Percentiles rank a stretch among this genome's conserved stretches.
These are phyloP conservation scores for Fagopyrum tataricum DNA, from an alignment of 148 eudicot genomes.

Conservation along the genomic window DNA sequence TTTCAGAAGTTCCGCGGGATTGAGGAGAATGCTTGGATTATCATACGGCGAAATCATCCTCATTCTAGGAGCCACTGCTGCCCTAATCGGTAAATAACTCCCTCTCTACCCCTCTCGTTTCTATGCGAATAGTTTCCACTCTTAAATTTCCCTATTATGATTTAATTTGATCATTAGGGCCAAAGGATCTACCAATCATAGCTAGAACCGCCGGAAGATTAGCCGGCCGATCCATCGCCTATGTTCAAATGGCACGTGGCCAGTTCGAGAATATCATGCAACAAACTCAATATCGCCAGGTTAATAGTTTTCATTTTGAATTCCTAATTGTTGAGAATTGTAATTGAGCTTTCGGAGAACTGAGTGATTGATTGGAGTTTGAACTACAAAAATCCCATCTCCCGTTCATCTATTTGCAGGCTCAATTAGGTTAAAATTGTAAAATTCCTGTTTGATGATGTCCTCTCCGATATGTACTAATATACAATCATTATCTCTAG, in stretches of 20 bases:
- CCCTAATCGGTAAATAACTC: conserved; percentile 30
- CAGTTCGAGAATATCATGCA: conserved; percentile 83
- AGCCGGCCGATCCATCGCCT: conserved; percentile 84
- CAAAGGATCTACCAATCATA: conserved; percentile 72
- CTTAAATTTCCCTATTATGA: background rate
- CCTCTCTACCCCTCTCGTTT: background rate
- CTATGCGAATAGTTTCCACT: background rate
- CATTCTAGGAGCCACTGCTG: conserved; percentile 43
- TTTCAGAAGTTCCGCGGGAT: background rate
- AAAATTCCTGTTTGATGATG: background rate
- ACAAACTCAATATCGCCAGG: conserved; percentile 84
- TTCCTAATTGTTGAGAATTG: background rate
- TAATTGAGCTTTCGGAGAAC: background rate
- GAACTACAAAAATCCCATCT: background rate
- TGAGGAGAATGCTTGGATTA: conserved; percentile 37
- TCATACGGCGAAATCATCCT: conserved; percentile 45
- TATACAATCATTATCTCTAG: conserved; percentile 19
- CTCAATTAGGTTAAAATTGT: background rate
- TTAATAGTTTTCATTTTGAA: conserved; percentile 9
- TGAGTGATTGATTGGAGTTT: background rate
- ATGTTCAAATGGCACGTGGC: conserved; percentile 94
- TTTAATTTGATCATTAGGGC: conserved; percentile 33
- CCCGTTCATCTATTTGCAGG: background rate
- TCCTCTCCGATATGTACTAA: no score
- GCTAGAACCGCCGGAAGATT: conserved; percentile 73